Evolutionary conservation across 2,329 filamentous ascomycete species (phyloP).

Genomic region (Hymenoscyphus albidus): DNA sequence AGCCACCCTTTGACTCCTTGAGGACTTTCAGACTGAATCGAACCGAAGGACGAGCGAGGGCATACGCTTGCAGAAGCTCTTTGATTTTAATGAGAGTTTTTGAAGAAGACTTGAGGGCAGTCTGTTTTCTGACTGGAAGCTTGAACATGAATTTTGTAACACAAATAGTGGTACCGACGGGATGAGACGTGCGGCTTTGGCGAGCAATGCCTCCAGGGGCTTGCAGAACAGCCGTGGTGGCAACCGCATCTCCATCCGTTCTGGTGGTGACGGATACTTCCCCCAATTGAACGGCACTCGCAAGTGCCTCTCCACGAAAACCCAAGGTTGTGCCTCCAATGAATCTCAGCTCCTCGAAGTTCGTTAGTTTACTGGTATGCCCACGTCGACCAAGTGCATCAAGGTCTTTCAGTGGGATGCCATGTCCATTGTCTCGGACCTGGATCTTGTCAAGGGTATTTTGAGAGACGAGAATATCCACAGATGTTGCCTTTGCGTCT

Average conservation of each 20-base stretch:
- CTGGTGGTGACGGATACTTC: slow-evolving; percentile 61
- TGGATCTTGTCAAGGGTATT: slow-evolving; percentile 68
- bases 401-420: slow-evolving; percentile 62
- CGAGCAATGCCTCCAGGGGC: slow-evolving; percentile 38
- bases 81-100: slow-evolving; percentile 57
- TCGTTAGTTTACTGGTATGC: slow-evolving; percentile 69
- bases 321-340: slow-evolving; percentile 61
- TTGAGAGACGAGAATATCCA: slow-evolving; percentile 60
- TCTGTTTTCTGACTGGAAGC: slow-evolving; percentile 61
- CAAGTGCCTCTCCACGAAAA: slow-evolving; percentile 72
- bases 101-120: slow-evolving; percentile 51
- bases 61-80: slow-evolving; percentile 59
- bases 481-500: slow-evolving; percentile 63
- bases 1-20: slow-evolving; percentile 49
- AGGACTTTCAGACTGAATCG: slow-evolving; percentile 58
- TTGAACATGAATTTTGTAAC: slow-evolving; percentile 55
- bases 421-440: slow-evolving; percentile 70
- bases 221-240: slow-evolving; percentile 45
- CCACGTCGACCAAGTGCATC: slow-evolving; percentile 59
- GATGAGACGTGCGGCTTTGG: slow-evolving; percentile 44
- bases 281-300: slow-evolving; percentile 59
- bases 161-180: slow-evolving; percentile 66
- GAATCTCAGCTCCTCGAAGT: slow-evolving; percentile 56
- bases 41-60: slow-evolving; percentile 60
- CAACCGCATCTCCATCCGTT: slow-evolving; percentile 57